A percentile compares a stretch with the other conserved stretches of the same genome.
phyloP scores from a whole-genome alignment of 768 basidiomycete genomes.

The Pleurotus pulmonarius region DNA sequence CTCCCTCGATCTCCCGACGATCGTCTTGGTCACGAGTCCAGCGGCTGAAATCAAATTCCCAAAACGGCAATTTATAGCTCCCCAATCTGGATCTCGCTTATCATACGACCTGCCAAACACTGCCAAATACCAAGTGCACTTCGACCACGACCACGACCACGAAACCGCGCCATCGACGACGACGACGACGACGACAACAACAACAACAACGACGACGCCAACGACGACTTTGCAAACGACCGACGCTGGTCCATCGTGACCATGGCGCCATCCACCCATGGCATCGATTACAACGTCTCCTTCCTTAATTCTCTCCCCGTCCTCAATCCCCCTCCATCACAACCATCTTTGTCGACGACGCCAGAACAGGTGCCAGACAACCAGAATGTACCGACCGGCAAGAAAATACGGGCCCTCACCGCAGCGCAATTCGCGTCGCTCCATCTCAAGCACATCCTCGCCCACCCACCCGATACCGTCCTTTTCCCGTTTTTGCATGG shows the following conservation, averaged over 20 bases:
- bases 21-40: neutral
- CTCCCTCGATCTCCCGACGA: neutral
- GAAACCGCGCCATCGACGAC: neutral
- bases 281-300: constrained; percentile 20
- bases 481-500: constrained; percentile 91
- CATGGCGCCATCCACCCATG: constrained; percentile 8
- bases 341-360: neutral
- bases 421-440: constrained; percentile 51
- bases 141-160: too few relatives aligned
- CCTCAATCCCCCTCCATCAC: neutral
- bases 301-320: constrained; percentile 21
- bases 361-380: neutral
- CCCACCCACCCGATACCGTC: constrained; percentile 75
- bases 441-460: constrained; percentile 57
- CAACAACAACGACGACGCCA: neutral
- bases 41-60: too few relatives aligned
- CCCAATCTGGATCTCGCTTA: too few relatives aligned
- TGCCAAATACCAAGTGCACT: too few relatives aligned
- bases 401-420: constrained; percentile 30
- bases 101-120: too few relatives aligned
- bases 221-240: neutral
- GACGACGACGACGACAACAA: neutral
- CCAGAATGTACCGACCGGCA: neutral
- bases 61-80: too few relatives aligned
- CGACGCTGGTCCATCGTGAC: neutral